These are phyloP conservation scores for Oenanthe javanica DNA, from an alignment of 140 eudicot species.

Conservation along the genomic window DNA sequence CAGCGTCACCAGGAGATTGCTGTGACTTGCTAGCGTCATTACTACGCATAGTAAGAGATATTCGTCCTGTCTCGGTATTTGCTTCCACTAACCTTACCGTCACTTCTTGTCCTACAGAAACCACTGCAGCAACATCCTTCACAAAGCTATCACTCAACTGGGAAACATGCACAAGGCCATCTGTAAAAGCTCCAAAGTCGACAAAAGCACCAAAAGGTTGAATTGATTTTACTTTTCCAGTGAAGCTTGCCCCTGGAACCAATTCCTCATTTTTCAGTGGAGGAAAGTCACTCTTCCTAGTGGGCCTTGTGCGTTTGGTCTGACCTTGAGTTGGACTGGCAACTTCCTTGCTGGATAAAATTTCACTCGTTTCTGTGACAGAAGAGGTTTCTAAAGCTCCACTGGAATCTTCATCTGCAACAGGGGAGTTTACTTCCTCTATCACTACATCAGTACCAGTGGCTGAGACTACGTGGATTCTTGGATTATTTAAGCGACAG, in stretches of 20 bases:
- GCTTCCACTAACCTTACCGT: conserved; percentile 75
- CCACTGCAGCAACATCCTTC: conserved; percentile 66
- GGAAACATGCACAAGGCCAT: conserved; percentile 96
- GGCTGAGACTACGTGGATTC: conserved; percentile 37
- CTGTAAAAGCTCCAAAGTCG: conserved; percentile 91
- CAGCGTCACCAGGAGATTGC: conserved; percentile 28
- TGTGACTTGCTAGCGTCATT: conserved; percentile 35
- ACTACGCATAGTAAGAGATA: conserved; percentile 82
- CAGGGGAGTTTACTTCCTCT: conserved; percentile 45
- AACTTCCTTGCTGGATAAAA: conserved; percentile 25
- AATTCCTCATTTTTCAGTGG: conserved; percentile 84
- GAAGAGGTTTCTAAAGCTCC: conserved; percentile 28
- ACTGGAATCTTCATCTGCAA: conserved; percentile 34
- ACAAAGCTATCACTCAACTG: conserved; percentile 66
- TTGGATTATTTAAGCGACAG: conserved; percentile 24
- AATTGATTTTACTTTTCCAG: conserved; percentile 84
- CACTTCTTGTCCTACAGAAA: conserved; percentile 86
- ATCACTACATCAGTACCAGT: conserved; percentile 65
- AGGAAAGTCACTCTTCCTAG: conserved; percentile 89
- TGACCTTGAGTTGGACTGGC: conserved; percentile 16
- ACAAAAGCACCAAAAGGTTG: conserved; percentile 98
- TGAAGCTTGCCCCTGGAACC: conserved; percentile 78
- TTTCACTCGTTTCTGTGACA: conserved; percentile 25
- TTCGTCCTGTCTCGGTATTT: conserved; percentile 60
- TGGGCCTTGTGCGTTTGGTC: conserved; percentile 51